A percentile compares a stretch with the other conserved stretches of the same genome.
phyloP scores from a whole-genome alignment of 2,329 filamentous ascomycete species.

The Helotiales sp. region DNA sequence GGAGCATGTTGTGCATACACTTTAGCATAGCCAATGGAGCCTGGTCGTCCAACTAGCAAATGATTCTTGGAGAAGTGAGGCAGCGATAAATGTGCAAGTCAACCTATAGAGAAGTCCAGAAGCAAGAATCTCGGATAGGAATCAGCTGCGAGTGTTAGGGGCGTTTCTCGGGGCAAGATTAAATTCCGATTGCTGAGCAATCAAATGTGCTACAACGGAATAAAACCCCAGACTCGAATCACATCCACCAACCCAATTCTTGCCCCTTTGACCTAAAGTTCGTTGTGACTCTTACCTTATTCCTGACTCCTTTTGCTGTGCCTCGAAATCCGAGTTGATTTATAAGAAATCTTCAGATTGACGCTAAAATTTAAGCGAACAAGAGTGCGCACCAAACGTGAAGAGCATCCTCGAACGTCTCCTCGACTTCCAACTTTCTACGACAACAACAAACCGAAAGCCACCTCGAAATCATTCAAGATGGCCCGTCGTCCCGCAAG shows the following conservation, averaged over 20 bases:
- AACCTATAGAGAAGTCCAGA: neutral
- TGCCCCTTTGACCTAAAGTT: neutral
- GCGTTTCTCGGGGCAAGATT: too few relatives aligned
- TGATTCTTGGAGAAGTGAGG: neutral
- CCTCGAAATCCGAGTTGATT: constrained; percentile 5
- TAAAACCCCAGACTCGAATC: neutral
- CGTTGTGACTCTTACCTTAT: neutral
- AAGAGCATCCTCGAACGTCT: neutral
- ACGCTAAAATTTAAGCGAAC: too few relatives aligned
- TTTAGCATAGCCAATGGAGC: constrained; percentile 29
- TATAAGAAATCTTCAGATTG: too few relatives aligned
- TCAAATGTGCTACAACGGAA: too few relatives aligned
- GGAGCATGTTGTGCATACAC: constrained; percentile 12
- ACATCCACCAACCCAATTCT: neutral
- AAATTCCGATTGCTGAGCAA: too few relatives aligned
- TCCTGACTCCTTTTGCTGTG: constrained; percentile 11
- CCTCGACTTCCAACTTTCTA: constrained; percentile 19
- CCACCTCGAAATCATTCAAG: constrained; percentile 66
- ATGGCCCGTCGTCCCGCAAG: constrained; percentile 99
- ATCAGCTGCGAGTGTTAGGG: too few relatives aligned
- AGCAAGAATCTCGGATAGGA: too few relatives aligned
- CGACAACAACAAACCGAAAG: constrained; percentile 47
- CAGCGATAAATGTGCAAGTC: neutral
- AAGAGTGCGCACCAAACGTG: too few relatives aligned
- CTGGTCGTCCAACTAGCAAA: constrained; percentile 11